A percentile compares a stretch with the other conserved stretches of the same genome.
phyloP scores from a whole-genome alignment of 2,329 filamentous ascomycete species.

The Tolypocladium ovalisporum region DNA sequence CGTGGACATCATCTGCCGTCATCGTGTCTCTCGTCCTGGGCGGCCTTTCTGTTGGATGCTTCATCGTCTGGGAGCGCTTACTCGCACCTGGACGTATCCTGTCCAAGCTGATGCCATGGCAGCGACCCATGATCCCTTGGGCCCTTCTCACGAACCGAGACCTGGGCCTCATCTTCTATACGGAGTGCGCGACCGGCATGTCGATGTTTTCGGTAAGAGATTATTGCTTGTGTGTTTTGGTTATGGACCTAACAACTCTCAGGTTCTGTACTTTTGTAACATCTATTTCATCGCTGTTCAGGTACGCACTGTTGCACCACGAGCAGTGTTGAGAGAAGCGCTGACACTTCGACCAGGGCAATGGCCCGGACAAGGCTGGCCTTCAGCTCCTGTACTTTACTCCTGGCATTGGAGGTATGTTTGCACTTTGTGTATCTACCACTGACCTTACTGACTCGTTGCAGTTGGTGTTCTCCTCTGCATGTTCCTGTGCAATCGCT shows the following conservation, averaged over 20 bases:
- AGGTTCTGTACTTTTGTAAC: slow-evolving; percentile 57
- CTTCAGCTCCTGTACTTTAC: slow-evolving; percentile 51
- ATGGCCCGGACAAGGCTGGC: slow-evolving; percentile 38
- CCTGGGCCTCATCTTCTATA: slow-evolving; percentile 47
- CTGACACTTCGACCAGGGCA: slow-evolving; percentile 23
- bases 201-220: slow-evolving; percentile 34
- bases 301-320: slow-evolving; percentile 8
- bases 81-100: slow-evolving; percentile 38
- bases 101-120: slow-evolving; percentile 35
- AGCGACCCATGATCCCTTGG: slow-evolving; percentile 55
- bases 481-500: slow-evolving; percentile 48
- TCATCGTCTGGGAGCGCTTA: slow-evolving; percentile 41
- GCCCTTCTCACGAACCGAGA: slow-evolving; percentile 45
- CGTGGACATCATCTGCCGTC: slow-evolving; percentile 38
- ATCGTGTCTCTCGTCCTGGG: slow-evolving; percentile 38
- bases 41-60: slow-evolving; percentile 24
- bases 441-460: neutral
- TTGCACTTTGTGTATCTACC: neutral
- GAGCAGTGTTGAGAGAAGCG: neutral
- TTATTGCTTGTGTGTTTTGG: neutral
- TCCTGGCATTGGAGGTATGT: slow-evolving; percentile 46
- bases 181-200: slow-evolving; percentile 50
- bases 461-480: slow-evolving; percentile 43
- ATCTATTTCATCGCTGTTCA: slow-evolving; percentile 55
- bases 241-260: neutral